These are phyloP conservation scores for Colletotrichum sansevieriae DNA, from an alignment of 2,329 filamentous ascomycete species.

Conservation along the genomic window DNA sequence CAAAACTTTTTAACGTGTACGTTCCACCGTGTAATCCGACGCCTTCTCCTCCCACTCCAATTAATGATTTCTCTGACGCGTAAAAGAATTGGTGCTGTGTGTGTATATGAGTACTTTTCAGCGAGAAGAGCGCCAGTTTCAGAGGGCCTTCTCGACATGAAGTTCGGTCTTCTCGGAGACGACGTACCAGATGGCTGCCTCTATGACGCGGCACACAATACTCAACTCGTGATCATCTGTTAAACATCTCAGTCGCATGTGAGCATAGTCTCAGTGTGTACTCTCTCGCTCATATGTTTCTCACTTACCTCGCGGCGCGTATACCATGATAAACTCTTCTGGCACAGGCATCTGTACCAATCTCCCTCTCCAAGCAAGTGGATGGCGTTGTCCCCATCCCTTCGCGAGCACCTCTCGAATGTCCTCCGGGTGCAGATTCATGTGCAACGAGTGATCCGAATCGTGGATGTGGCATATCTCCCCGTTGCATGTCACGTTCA, in stretches of 20 bases:
- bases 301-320: conserved; percentile 74
- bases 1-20: background rate
- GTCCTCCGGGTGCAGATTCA: conserved; percentile 84
- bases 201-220: conserved; percentile 76
- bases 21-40: conserved; percentile 8
- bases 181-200: conserved; percentile 79
- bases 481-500: conserved; percentile 80
- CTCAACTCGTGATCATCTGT: conserved; percentile 74
- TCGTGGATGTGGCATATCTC: conserved; percentile 87
- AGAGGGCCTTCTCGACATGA: conserved; percentile 40
- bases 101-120: conserved; percentile 26
- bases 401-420: conserved; percentile 77
- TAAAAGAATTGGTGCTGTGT: conserved; percentile 10
- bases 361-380: conserved; percentile 75
- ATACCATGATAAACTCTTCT: conserved; percentile 82
- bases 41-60: conserved; percentile 3
- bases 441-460: conserved; percentile 81
- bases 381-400: conserved; percentile 83
- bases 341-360: conserved; percentile 76
- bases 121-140: conserved; percentile 20
- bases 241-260: conserved; percentile 21
- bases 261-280: too few species aligned
- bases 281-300: background rate
- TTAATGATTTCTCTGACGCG: background rate
- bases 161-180: conserved; percentile 60